phyloP scores from a whole-genome alignment of 345 rosid genomes.

The Limnanthes douglasii region DNA sequence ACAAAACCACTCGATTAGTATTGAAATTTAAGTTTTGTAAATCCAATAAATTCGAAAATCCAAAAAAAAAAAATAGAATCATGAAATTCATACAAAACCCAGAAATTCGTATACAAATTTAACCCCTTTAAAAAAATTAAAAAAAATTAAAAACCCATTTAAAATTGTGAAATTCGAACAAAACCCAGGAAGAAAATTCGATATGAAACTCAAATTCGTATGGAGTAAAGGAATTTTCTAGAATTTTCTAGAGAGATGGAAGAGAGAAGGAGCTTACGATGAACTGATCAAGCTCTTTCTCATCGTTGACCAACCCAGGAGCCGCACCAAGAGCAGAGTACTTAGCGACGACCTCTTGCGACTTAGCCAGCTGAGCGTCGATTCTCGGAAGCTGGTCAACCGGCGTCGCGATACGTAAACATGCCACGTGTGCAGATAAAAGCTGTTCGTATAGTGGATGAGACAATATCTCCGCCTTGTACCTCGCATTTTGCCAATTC shows the following conservation, averaged over 20 bases:
- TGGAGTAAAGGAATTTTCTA: neutral
- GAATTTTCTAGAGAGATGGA: neutral
- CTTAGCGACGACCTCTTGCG: conserved; percentile 81
- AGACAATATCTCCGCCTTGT: conserved; percentile 71
- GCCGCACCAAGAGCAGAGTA: conserved; percentile 52
- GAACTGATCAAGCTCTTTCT: conserved; percentile 96
- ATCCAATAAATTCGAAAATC: neutral
- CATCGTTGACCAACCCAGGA: conserved; percentile 55
- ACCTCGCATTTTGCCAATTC: conserved; percentile 83
- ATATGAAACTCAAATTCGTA: too few species aligned
- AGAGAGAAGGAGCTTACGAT: conserved; percentile 38
- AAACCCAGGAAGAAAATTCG: neutral
- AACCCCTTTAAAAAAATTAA: too few species aligned
- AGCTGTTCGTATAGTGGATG: conserved; percentile 93
- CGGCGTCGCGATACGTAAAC: conserved; percentile 85
- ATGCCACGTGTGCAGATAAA: conserved; percentile 81
- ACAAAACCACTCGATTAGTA: neutral
- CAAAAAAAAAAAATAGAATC: neutral
- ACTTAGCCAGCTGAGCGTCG: conserved; percentile 93
- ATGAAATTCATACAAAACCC: neutral
- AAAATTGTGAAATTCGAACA: conserved; percentile 1
- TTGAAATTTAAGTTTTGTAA: conserved; percentile 3
- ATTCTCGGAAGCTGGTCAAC: conserved; percentile 93
- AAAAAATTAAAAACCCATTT: too few species aligned
- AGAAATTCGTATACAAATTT: too few species aligned